Conservation (phyloP, 2,329 filamentous ascomycete species). For the Clonostachys sp. region DNA sequence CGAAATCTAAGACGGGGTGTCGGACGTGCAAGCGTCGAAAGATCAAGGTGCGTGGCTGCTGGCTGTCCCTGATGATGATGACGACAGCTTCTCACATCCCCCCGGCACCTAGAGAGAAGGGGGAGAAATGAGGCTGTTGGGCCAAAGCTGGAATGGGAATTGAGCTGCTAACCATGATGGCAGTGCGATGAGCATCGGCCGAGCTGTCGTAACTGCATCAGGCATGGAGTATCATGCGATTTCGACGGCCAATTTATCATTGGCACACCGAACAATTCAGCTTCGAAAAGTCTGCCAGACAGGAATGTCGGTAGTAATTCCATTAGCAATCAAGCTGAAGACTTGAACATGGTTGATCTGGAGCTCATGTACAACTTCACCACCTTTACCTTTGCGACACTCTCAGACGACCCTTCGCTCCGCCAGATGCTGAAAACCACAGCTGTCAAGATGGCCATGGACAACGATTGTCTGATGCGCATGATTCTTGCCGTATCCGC, state of each 20-base stretch:
- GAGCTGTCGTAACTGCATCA: conserved; percentile 31
- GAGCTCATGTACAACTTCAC: conserved; percentile 50
- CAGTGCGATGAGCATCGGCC: conserved; percentile 34
- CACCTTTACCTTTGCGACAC: conserved; percentile 40
- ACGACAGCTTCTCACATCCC: background rate
- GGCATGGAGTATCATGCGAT: conserved; percentile 31
- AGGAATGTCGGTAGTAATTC: background rate
- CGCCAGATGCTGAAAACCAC: conserved; percentile 41
- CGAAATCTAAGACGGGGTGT: conserved; percentile 22
- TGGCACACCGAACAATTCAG: background rate
- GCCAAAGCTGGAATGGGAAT: no score
- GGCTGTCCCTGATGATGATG: background rate
- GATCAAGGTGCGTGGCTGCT: conserved; percentile 23
- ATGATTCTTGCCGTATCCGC: conserved; percentile 42
- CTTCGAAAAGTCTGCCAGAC: background rate
- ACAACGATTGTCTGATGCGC: conserved; percentile 40
- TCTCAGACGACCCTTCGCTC: conserved; percentile 32
- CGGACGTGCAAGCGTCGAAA: conserved; percentile 30
- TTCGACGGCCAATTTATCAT: conserved; percentile 7
- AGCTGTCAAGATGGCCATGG: conserved; percentile 39
- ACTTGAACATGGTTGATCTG: conserved; percentile 34
- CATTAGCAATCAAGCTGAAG: background rate
- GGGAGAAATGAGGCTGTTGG: no score
- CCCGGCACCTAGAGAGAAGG: no score
- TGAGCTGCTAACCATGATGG: no score